phyloP scores from a whole-genome alignment of 2,329 filamentous ascomycete genomes.

The Penicillium sp. region DNA sequence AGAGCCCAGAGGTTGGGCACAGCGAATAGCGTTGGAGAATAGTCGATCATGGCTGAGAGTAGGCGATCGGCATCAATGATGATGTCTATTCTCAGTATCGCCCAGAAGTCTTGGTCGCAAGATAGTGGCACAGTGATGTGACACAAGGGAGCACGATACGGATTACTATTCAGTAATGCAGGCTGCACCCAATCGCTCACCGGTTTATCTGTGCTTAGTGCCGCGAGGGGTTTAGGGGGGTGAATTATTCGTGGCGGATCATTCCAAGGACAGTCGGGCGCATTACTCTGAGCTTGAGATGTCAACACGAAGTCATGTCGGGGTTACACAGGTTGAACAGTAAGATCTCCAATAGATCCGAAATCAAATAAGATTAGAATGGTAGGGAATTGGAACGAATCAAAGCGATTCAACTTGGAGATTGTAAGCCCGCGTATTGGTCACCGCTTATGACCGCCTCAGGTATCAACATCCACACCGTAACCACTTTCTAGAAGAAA shows the following conservation, averaged over 20 bases:
- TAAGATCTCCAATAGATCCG: neutral
- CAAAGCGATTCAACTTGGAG: neutral
- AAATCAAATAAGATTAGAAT: neutral
- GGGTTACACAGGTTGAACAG: neutral
- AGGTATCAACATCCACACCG: neutral
- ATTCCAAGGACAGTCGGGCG: neutral
- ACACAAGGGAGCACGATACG: constrained; percentile 1
- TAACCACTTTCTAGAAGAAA: neutral
- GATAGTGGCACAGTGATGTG: neutral
- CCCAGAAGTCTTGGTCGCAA: neutral
- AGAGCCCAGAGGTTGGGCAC: neutral
- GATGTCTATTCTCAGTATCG: neutral
- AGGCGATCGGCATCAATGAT: neutral
- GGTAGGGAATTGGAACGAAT: neutral
- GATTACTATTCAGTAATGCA: constrained; percentile 1
- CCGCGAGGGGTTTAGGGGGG: neutral
- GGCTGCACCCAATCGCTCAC: neutral
- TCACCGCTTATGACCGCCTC: neutral
- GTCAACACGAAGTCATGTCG: neutral
- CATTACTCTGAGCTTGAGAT: neutral
- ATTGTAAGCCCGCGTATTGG: neutral
- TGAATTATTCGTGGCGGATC: neutral
- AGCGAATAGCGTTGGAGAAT: neutral
- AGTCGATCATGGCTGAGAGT: neutral
- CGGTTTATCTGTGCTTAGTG: neutral